Base-by-base conservation (phyloP, 2,329 filamentous ascomycete species). In the Arthrobotrys iridis region DNA sequence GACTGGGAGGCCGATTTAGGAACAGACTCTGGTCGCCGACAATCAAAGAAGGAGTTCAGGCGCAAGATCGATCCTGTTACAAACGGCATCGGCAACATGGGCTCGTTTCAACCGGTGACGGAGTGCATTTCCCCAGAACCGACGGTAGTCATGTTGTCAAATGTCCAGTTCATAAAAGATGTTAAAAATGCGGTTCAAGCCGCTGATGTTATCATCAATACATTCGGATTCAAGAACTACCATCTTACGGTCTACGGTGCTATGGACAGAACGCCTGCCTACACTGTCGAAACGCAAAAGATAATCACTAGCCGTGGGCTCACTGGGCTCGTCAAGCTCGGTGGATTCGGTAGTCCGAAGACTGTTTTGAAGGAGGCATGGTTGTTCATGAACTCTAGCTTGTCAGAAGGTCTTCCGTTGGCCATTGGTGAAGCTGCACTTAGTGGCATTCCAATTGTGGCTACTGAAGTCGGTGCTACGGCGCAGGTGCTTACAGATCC, bases 211-310 rank as follows among this genome's bases (percentile, higher is more conserved):
- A 89, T 90, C 76, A 85, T 89, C 77, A 89, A 90, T 79, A 84
- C 87, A 77, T 89, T 86, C 84, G 87, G 88, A n/a, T 89, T 90
- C 81, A 85, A 84, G 43, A 87, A 89, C 72, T 90, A 89, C 80
- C 84, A 85, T 62, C 84, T 90, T 1, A 85, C 88, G 70, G 86
- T 90, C 15, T 90, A 89, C 78, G 88, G 88, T 8, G 87, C 87
- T 15, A 86, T 88, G 65, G 88, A 89, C 80, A 87, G 88, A 76
- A 85, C 87, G 22, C 88, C 88, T 0, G 85, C 86, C 1, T 89
- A 89, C 78, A 87, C 87, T 0, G 87, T 86, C 0, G 86, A 85
- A 79, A 88, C 85, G 81, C 86, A 85, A 79, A 86, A 86, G 79
- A 84, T 88, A 40, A 86, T 88, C 74, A 85, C 85, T 3, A 85